A percentile compares a stretch with the other conserved stretches of the same genome.
phyloP scores from a whole-genome alignment of 2,329 filamentous ascomycete genomes.

The Fusarium tanahbumbuense region DNA sequence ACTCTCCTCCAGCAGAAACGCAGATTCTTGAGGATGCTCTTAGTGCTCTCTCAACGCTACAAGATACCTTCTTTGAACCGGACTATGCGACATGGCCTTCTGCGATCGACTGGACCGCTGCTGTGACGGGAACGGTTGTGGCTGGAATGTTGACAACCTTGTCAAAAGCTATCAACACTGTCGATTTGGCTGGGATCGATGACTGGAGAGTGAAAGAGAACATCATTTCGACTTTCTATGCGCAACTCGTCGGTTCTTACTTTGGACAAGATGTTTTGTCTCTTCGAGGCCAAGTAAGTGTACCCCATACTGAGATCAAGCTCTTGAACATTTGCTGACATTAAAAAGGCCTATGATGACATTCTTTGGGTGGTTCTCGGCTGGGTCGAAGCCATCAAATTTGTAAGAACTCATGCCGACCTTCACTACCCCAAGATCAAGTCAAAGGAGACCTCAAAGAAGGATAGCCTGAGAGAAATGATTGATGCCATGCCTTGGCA shows the following conservation, averaged over 20 bases:
- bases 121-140: slow-evolving; percentile 83
- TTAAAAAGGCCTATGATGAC: slow-evolving; percentile 83
- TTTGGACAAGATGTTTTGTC: slow-evolving; percentile 85
- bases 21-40: slow-evolving; percentile 63
- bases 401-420: slow-evolving; percentile 76
- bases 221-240: slow-evolving; percentile 84
- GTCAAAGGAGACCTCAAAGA: slow-evolving; percentile 12
- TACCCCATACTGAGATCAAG: fast-evolving
- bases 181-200: slow-evolving; percentile 50
- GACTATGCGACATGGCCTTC: slow-evolving; percentile 86
- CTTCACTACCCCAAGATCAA: slow-evolving; percentile 64
- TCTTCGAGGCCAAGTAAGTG: slow-evolving; percentile 68
- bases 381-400: slow-evolving; percentile 86
- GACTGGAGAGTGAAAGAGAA: slow-evolving; percentile 73
- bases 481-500: slow-evolving; percentile 71
- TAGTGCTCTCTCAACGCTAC: slow-evolving; percentile 78
- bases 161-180: slow-evolving; percentile 65
- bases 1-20: slow-evolving; percentile 25
- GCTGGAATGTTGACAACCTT: slow-evolving; percentile 79
- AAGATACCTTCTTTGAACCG: slow-evolving; percentile 79
- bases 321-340: neutral
- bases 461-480: slow-evolving; percentile 47
- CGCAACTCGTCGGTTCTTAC: slow-evolving; percentile 80
- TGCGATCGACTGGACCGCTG: slow-evolving; percentile 93
- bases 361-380: slow-evolving; percentile 95